Percentiles rank a stretch among this genome's conserved stretches.
Conservation (phyloP, 2,329 filamentous ascomycete species). For the Cadophora luteo-olivacea region DNA sequence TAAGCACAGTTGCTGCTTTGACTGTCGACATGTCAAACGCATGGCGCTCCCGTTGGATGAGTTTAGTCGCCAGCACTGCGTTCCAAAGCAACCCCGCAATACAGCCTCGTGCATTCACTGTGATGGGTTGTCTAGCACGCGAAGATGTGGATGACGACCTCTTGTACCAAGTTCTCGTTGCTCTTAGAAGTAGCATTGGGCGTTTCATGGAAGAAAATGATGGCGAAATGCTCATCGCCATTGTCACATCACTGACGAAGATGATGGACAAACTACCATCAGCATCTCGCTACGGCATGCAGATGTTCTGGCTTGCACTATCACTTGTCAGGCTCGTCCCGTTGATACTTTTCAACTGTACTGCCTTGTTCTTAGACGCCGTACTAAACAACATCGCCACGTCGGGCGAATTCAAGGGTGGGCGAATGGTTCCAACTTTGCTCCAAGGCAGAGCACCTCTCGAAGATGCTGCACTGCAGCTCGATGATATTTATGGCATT, state of each 20-base stretch:
- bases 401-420: constrained; percentile 63
- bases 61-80: constrained; percentile 72
- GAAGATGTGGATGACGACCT: constrained; percentile 76
- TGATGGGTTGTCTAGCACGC: constrained; percentile 74
- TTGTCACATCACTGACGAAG: constrained; percentile 70
- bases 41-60: constrained; percentile 78
- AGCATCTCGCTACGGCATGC: constrained; percentile 70
- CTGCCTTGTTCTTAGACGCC: constrained; percentile 68
- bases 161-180: constrained; percentile 73
- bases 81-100: constrained; percentile 77
- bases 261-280: constrained; percentile 74
- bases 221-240: constrained; percentile 72
- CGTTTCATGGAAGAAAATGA: constrained; percentile 69
- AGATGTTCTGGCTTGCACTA: constrained; percentile 74
- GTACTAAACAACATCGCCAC: constrained; percentile 69
- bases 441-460: constrained; percentile 66
- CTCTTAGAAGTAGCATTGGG: constrained; percentile 68
- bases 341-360: constrained; percentile 67
- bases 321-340: constrained; percentile 70
- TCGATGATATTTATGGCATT: constrained; percentile 71
- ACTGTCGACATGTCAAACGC: constrained; percentile 70
- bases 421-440: constrained; percentile 64
- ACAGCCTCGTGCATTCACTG: constrained; percentile 71
- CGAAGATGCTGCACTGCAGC: constrained; percentile 64
- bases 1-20: constrained; percentile 67